Percentiles rank a stretch among this genome's conserved stretches.
Conservation (phyloP, 306 rosid genomes). For the Heteromeles arbutifolia region DNA sequence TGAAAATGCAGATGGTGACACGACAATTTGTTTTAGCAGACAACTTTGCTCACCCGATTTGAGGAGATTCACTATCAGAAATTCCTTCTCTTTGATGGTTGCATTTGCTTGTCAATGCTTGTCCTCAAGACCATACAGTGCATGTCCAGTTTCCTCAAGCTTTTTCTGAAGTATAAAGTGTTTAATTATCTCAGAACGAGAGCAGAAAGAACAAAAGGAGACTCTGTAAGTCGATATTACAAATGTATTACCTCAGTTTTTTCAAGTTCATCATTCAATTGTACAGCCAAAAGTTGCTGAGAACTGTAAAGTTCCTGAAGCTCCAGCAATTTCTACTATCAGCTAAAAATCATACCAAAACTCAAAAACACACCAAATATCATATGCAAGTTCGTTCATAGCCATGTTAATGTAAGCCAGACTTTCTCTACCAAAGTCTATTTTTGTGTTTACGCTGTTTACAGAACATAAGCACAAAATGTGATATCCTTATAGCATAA, state of each 20-base stretch:
- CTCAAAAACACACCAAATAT: too few species aligned
- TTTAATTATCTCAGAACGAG: conserved; percentile 9
- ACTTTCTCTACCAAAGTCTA: too few species aligned
- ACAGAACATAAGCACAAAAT: too few species aligned
- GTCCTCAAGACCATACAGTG: conserved; percentile 78
- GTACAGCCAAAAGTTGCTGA: conserved; percentile 71
- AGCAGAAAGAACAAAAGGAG: conserved; percentile 10
- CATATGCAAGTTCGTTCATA: too few species aligned
- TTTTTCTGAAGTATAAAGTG: conserved; percentile 47
- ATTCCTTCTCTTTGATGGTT: conserved; percentile 91
- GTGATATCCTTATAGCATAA: too few species aligned
- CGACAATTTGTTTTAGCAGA: not conserved
- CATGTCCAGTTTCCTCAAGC: conserved; percentile 70
- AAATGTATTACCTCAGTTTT: conserved; percentile 60
- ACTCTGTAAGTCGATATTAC: not conserved
- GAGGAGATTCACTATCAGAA: conserved; percentile 74
- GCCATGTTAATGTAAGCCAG: too few species aligned
- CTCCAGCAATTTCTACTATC: conserved; percentile 61
- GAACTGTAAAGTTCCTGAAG: conserved; percentile 82
- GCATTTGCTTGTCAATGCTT: conserved; percentile 76
- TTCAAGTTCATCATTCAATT: conserved; percentile 65
- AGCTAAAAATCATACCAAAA: too few species aligned
- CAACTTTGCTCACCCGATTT: conserved; percentile 57
- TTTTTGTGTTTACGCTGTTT: too few species aligned
- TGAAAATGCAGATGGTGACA: not conserved